Base-by-base conservation (phyloP, 2,329 filamentous ascomycete species). In the Lasiodiplodia sp. region DNA sequence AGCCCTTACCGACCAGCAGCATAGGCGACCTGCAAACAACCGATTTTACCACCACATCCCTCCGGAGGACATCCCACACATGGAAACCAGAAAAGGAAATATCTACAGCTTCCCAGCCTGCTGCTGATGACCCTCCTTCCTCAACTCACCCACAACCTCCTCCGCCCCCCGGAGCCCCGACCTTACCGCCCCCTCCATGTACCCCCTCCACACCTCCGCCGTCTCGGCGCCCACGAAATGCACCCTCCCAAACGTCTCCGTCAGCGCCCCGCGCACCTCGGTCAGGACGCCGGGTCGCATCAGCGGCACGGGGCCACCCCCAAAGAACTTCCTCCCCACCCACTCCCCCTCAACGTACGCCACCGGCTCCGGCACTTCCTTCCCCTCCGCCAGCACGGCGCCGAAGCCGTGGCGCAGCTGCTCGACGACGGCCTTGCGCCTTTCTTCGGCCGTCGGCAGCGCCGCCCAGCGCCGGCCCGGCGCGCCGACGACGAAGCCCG, bases 151-250 rank as follows among this genome's bases (percentile, higher is more conserved):
- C 25, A 58, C n/a, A 0, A 86, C 82, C 72, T 87, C 84, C 49
- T 75, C 73, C 0, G 85, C 85, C 2, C 79, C 86, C 14, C 83
- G 75, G 68, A 86, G 78, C 2, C 86, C 86, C 58, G 78, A 82
- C 8, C 82, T 71, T 12, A 88, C 76, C 0, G 86, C 86, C 1
- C 87, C 86, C 70, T 88, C 86, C 85, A 88, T 87, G 72, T 87
- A 88, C 0, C 86, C 86, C 67, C 84, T 85, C 86, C 86, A 88
- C 68, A 84, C 81, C 2, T 72, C 78, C 0, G 82, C 80, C 0
- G 82, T 85, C 77, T 88, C 87, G 0, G 86, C 86, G 0, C 87
- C 86, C 2, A 82, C 85, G 71, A 87, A 88, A 71, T 87, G 82
- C 5, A 87, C 38, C 28, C 83, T 78, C 3, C 81, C 77, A 60